These are phyloP conservation scores for Kurtzmaniella quercitrusa DNA, from an alignment of 1,139 yeast genomes.

Conservation along the genomic window DNA sequence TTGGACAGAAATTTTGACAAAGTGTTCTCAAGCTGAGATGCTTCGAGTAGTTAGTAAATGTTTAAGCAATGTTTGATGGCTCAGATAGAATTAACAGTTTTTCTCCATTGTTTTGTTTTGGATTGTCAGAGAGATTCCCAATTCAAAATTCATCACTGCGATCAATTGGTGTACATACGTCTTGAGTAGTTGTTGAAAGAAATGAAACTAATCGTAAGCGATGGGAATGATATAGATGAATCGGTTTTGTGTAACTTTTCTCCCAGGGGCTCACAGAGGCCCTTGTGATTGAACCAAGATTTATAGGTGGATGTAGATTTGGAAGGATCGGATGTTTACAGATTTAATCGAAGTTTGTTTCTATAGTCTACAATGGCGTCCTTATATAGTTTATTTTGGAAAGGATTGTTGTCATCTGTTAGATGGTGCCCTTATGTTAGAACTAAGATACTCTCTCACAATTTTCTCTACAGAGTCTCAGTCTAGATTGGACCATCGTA, in stretches of 20 bases:
- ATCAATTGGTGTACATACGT: background rate
- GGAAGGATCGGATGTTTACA: no score
- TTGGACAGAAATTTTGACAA: no score
- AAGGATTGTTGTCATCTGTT: no score
- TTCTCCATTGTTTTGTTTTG: slow-evolving; percentile 25
- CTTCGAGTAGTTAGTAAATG: background rate
- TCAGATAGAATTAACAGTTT: slow-evolving; percentile 14
- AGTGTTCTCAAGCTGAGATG: background rate
- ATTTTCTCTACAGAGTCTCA: background rate
- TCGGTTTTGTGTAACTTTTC: background rate
- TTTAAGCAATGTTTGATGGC: background rate
- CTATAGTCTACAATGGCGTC: no score
- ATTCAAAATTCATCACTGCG: slow-evolving; percentile 26
- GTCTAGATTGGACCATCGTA: slow-evolving; percentile 9
- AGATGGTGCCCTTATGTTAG: no score
- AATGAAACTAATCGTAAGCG: background rate
- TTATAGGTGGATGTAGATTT: no score
- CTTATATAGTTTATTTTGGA: no score
- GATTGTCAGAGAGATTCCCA: slow-evolving; percentile 40
- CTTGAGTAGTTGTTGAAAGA: background rate
- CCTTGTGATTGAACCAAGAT: no score
- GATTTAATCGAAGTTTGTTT: no score
- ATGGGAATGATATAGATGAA: background rate
- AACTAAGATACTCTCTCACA: no score
- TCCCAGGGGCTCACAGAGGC: background rate